Percentiles rank a stretch among this genome's conserved stretches.
Evolutionary conservation across 2,329 filamentous ascomycete species (phyloP).

Genomic region (Aspergillus niger): DNA sequence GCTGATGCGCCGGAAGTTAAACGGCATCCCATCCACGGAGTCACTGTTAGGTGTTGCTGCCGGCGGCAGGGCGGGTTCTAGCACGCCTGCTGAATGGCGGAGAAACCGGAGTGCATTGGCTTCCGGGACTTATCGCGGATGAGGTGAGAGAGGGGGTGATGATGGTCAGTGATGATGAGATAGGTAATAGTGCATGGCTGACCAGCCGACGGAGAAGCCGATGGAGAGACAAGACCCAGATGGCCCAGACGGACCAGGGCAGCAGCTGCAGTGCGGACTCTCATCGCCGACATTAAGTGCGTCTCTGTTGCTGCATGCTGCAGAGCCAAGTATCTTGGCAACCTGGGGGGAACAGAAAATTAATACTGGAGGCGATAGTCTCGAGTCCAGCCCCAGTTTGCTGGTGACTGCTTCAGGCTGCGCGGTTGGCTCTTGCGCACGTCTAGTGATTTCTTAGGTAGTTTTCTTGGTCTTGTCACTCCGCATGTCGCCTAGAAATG

Average conservation of each 20-base stretch:
- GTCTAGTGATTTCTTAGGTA: too few species aligned
- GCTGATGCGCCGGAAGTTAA: constrained; percentile 9
- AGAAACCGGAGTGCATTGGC: constrained; percentile 6
- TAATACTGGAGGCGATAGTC: background rate
- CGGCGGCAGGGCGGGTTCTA: background rate
- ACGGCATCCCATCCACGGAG: constrained; percentile 2
- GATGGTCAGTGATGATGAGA: background rate
- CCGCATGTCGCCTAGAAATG: too few species aligned
- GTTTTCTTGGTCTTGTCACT: too few species aligned
- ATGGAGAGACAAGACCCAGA: background rate
- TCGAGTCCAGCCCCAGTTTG: background rate
- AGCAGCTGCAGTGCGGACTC: constrained; percentile 6
- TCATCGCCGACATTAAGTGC: constrained; percentile 11
- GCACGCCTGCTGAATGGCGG: constrained; percentile 4
- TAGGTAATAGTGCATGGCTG: background rate
- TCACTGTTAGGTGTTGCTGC: background rate
- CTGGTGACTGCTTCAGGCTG: too few species aligned
- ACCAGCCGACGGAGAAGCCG: background rate
- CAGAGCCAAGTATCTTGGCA: constrained; percentile 12
- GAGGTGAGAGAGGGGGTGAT: background rate
- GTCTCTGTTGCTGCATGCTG: background rate
- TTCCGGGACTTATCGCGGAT: background rate
- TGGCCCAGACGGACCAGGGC: background rate
- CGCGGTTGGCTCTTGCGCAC: too few species aligned
- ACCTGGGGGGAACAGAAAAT: background rate